Conservation (phyloP, 140 eudicot genomes). For the Cichorium intybus region DNA sequence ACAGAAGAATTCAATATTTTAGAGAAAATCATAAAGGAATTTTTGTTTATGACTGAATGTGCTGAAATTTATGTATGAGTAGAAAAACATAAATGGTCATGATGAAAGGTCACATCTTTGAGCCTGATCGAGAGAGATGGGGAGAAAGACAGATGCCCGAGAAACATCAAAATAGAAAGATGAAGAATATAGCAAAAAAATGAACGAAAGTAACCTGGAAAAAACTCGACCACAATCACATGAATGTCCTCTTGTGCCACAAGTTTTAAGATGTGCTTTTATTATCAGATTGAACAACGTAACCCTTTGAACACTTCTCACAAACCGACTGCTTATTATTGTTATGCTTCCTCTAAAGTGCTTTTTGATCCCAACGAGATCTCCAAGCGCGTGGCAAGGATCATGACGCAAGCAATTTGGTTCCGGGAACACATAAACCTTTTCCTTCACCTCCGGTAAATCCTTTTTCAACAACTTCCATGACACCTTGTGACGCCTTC, state of each 20-base stretch:
- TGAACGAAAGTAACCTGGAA: no score
- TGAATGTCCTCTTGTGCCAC: conserved; percentile 74
- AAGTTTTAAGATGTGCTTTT: conserved; percentile 72
- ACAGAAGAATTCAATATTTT: conserved; percentile 24
- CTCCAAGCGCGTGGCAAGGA: conserved; percentile 67
- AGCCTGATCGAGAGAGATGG: conserved; percentile 12
- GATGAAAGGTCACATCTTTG: conserved; percentile 38
- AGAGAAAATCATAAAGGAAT: conserved; percentile 18
- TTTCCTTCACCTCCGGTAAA: conserved; percentile 46
- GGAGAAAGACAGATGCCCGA: conserved; percentile 28
- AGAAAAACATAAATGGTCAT: conserved; percentile 32
- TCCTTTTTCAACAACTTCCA: conserved; percentile 65
- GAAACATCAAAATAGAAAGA: conserved; percentile 18
- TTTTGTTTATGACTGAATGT: conserved; percentile 33
- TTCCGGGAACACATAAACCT: conserved; percentile 68
- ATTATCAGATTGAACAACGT: conserved; percentile 68
- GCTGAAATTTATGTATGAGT: conserved; percentile 38
- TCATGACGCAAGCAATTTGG: conserved; percentile 58
- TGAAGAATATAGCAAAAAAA: background rate
- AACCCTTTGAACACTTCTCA: conserved; percentile 58
- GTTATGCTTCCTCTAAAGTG: no score
- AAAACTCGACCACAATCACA: no score
- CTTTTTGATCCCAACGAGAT: no score
- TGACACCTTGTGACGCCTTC: conserved; percentile 67
- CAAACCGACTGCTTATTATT: no score